Evolutionary conservation across 2,329 filamentous ascomycete genomes (phyloP).

Genomic region (Botrytis hyacinthi): DNA sequence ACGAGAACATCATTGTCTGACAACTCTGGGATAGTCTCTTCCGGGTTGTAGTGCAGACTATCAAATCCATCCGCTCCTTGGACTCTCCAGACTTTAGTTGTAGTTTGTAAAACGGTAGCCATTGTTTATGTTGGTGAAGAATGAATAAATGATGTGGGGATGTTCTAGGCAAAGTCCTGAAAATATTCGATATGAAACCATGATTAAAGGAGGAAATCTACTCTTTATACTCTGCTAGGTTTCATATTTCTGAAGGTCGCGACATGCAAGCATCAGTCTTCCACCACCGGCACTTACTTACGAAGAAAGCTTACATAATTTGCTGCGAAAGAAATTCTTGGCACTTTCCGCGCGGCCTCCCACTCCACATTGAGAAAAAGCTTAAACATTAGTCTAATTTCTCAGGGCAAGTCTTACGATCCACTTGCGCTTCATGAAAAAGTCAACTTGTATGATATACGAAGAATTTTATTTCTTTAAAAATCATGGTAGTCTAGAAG

Average conservation of each 20-base stretch:
- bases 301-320: not conserved
- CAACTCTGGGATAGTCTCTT: not conserved
- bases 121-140: not conserved
- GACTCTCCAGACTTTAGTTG: not conserved
- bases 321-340: not conserved
- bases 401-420: too few relatives aligned
- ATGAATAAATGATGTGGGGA: not conserved
- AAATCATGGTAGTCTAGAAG: too few relatives aligned
- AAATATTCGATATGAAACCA: not conserved
- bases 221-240: not conserved
- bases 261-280: not conserved
- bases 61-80: not conserved
- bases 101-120: not conserved
- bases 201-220: not conserved
- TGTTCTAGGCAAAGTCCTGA: too few relatives aligned
- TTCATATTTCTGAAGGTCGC: not conserved
- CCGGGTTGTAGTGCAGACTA: not conserved
- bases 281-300: not conserved
- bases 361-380: too few relatives aligned
- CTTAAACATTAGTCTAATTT: too few relatives aligned
- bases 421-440: too few relatives aligned
- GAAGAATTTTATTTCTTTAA: accelerated
- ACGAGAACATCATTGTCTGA: constrained; percentile 6
- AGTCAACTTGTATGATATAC: too few relatives aligned
- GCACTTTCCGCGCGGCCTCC: not conserved